phyloP scores from a whole-genome alignment of 2,329 filamentous ascomycete species.

The Fusarium sororula region DNA sequence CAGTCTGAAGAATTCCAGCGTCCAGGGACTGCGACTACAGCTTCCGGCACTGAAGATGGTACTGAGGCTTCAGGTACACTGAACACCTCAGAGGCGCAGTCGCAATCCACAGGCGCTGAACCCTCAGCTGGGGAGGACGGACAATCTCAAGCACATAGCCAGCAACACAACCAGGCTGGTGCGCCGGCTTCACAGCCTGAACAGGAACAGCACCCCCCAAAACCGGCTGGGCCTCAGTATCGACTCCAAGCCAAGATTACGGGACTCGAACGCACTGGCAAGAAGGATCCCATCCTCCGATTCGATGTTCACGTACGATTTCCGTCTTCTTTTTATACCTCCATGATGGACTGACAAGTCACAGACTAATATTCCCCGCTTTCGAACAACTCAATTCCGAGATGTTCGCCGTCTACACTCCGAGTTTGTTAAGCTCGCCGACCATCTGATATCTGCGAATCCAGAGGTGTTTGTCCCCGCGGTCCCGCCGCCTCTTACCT shows the following conservation, averaged over 20 bases:
- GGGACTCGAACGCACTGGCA: constrained; percentile 88
- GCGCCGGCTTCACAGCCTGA: constrained; percentile 33
- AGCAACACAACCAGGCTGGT: constrained; percentile 42
- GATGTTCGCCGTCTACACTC: constrained; percentile 95
- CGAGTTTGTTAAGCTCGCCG: constrained; percentile 95
- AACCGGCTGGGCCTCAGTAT: constrained; percentile 72
- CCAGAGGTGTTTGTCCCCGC: constrained; percentile 94
- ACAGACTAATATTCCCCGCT: constrained; percentile 98
- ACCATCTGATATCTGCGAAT: constrained; percentile 97
- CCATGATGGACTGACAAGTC: constrained; percentile 35
- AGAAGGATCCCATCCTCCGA: constrained; percentile 92
- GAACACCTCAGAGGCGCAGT: constrained; percentile 28
- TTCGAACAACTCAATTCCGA: constrained; percentile 96
- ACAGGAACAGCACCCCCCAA: constrained; percentile 63
- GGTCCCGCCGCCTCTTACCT: constrained; percentile 92
- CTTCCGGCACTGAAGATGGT: constrained; percentile 55
- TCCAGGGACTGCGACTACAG: constrained; percentile 58
- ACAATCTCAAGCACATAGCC: constrained; percentile 31
- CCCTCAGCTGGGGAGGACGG: constrained; percentile 22
- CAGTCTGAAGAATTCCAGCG: constrained; percentile 54
- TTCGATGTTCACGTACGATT: constrained; percentile 91
- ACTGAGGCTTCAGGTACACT: constrained; percentile 47
- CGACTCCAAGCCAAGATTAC: constrained; percentile 96
- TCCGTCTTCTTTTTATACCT: background rate
- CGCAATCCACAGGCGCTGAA: constrained; percentile 28